phyloP scores from a whole-genome alignment of 2,329 filamentous ascomycete species.

The Teratosphaeria gauchensis region DNA sequence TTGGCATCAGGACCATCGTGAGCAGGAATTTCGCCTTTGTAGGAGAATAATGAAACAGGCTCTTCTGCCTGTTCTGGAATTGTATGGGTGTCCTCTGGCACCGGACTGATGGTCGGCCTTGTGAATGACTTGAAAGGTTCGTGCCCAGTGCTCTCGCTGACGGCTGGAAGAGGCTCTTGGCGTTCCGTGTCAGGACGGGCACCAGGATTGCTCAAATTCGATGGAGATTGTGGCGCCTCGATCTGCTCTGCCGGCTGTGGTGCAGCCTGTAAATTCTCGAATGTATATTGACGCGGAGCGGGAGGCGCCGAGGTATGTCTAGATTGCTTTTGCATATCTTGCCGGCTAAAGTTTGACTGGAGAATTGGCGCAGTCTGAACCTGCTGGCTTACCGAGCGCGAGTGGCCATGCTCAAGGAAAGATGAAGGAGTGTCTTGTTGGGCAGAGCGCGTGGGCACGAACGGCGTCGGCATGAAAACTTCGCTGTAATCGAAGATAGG shows the following conservation, averaged over 20 bases:
- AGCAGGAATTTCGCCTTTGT: slow-evolving; percentile 19
- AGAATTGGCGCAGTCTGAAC: not conserved
- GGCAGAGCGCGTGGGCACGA: slow-evolving; percentile 1
- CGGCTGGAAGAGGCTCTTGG: not conserved
- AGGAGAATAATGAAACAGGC: slow-evolving; percentile 12
- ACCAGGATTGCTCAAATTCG: not conserved
- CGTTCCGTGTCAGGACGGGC: not conserved
- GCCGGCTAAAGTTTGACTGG: not conserved
- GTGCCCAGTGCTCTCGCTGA: slow-evolving; percentile 13
- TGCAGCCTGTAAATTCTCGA: not conserved
- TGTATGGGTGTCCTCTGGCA: slow-evolving; percentile 13
- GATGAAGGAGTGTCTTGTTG: slow-evolving; percentile 1
- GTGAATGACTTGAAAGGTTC: slow-evolving; percentile 14
- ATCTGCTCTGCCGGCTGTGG: not conserved
- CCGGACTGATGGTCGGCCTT: slow-evolving; percentile 15
- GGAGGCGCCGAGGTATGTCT: not conserved
- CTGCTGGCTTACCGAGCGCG: not conserved
- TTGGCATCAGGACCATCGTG: slow-evolving; percentile 6
- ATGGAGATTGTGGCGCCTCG: no score
- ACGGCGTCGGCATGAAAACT: slow-evolving; percentile 8
- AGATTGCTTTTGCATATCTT: not conserved
- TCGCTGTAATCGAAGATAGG: slow-evolving; percentile 13
- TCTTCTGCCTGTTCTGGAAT: slow-evolving; percentile 2
- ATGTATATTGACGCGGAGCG: not conserved
- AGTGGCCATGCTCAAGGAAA: not conserved